Conservation (phyloP, 352 stramenopile genomes). For the Pythium rhizo-oryzae region DNA sequence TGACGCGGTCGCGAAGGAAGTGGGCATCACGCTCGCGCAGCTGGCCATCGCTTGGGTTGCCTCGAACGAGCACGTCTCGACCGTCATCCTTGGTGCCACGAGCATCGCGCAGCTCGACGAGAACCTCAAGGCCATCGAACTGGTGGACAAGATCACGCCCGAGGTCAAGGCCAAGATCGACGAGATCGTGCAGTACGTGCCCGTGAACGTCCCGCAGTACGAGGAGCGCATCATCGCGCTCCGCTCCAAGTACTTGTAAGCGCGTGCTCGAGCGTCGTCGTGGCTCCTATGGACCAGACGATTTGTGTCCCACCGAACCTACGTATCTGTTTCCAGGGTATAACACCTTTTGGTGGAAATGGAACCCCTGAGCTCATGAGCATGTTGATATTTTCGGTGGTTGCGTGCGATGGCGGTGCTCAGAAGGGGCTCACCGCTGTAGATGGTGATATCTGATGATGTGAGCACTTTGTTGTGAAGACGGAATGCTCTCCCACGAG, state of each 20-base stretch:
- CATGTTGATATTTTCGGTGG: too few relatives aligned
- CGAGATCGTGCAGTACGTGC: constrained; percentile 33
- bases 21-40: constrained; percentile 62
- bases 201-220: constrained; percentile 27
- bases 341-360: too few relatives aligned
- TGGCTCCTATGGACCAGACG: too few relatives aligned
- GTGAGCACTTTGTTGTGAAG: too few relatives aligned
- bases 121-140: constrained; percentile 42
- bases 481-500: too few relatives aligned
- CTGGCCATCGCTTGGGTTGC: constrained; percentile 53
- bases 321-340: too few relatives aligned
- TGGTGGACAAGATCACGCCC: constrained; percentile 39
- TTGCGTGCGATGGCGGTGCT: too few relatives aligned
- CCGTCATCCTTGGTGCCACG: constrained; percentile 52
- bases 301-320: too few relatives aligned
- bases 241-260: constrained; percentile 30
- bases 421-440: too few relatives aligned
- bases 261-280: not conserved
- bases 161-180: constrained; percentile 3
- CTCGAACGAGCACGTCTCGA: constrained; percentile 54
- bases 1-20: constrained; percentile 50
- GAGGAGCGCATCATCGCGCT: constrained; percentile 25
- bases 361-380: too few relatives aligned
- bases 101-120: constrained; percentile 53
- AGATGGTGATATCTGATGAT: too few relatives aligned